Conservation (phyloP, 441 rosid genomes). For the Aquilaria agallochum region DNA sequence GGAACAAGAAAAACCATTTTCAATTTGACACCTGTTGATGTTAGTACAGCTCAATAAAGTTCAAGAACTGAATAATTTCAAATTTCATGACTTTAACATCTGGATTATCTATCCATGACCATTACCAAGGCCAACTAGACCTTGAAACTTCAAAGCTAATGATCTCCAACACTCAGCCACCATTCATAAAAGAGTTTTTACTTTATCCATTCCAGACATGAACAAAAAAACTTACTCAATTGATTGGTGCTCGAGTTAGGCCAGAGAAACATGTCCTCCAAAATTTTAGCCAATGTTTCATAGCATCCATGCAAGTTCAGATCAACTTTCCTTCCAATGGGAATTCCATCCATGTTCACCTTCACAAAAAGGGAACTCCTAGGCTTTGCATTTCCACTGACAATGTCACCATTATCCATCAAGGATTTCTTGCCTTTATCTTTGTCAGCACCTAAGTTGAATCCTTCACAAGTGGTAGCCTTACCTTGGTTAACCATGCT, state of each 20-base stretch:
- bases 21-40: too few species aligned
- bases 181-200: not conserved
- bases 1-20: too few species aligned
- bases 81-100: too few species aligned
- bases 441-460: slow-evolving; percentile 33
- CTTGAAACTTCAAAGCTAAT: not conserved
- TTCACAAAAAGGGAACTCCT: slow-evolving; percentile 67
- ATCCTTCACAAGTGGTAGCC: slow-evolving; percentile 45
- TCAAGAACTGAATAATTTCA: too few species aligned
- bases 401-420: slow-evolving; percentile 21
- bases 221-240: slow-evolving; percentile 28
- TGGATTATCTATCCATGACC: too few species aligned
- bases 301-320: slow-evolving; percentile 68
- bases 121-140: not conserved
- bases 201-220: slow-evolving; percentile 1
- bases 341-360: slow-evolving; percentile 90
- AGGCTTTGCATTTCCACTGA: slow-evolving; percentile 23
- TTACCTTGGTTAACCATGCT: slow-evolving; percentile 68
- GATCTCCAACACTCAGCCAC: not conserved
- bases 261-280: slow-evolving; percentile 72
- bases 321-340: slow-evolving; percentile 89
- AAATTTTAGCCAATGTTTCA: slow-evolving; percentile 54
- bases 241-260: slow-evolving; percentile 27
- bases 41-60: too few species aligned
- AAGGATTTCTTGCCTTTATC: slow-evolving; percentile 23